Conservation (phyloP, 148 eudicot genomes). For the Vaccinium myrtillus region DNA sequence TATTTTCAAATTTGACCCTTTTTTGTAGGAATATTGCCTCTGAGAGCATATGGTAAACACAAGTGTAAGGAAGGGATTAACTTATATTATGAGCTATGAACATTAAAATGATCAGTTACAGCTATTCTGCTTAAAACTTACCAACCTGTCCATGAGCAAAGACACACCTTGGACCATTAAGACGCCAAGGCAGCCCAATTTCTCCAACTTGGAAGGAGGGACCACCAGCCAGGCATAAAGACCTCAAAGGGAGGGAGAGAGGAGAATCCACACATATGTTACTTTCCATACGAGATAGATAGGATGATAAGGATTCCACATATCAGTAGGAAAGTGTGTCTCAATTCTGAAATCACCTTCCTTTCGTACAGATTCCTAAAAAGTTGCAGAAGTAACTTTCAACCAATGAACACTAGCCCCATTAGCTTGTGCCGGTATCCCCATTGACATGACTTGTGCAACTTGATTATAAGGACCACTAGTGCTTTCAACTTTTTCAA, state of each 20-base stretch:
- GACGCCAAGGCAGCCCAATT: not conserved
- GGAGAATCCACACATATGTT: constrained; percentile 19
- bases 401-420: constrained; percentile 18
- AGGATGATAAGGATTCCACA: constrained; percentile 26
- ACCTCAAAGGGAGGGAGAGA: not conserved
- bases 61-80: not conserved
- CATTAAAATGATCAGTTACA: not conserved
- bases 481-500: not conserved
- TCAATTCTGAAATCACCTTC: constrained; percentile 1
- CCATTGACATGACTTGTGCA: constrained; percentile 18
- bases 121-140: not conserved
- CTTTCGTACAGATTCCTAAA: constrained; percentile 20
- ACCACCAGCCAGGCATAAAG: constrained; percentile 1
- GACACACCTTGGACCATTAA: constrained; percentile 9
- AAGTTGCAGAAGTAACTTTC: constrained; percentile 11
- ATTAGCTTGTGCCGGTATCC: constrained; percentile 14
- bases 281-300: constrained; percentile 14
- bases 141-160: not conserved
- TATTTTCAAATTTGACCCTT: not conserved
- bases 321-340: constrained; percentile 15
- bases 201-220: constrained; percentile 20
- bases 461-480: constrained; percentile 18
- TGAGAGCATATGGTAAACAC: not conserved
- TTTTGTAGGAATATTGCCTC: not conserved
- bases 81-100: not conserved